Conservation (phyloP, 805 yeast species). For the Candida sanyiensis region DNA sequence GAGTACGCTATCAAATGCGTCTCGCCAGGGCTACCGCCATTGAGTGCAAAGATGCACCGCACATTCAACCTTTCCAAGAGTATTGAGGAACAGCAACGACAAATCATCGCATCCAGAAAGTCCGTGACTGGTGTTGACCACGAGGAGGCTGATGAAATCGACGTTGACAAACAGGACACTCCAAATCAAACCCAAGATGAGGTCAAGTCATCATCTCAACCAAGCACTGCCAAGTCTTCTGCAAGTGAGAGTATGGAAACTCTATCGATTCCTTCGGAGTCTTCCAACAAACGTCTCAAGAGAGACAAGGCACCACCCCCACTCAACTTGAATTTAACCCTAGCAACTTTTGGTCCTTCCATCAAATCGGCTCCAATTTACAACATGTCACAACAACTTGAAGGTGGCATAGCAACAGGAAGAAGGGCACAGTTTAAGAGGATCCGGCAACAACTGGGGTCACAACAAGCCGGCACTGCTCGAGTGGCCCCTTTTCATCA, state of each 20-base stretch:
- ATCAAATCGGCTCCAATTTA: conserved; percentile 32
- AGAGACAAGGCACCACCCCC: conserved; percentile 29
- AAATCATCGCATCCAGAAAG: conserved; percentile 23
- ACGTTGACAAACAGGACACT: conserved; percentile 7
- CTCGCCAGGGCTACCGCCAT: conserved; percentile 27
- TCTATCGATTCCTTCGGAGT: conserved; percentile 20
- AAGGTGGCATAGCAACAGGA: conserved; percentile 14
- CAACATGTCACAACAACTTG: conserved; percentile 11
- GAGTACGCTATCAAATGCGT: conserved; percentile 25
- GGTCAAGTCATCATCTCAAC: neutral
- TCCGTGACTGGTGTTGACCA: neutral
- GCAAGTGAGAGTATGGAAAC: conserved; percentile 14
- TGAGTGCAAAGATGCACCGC: conserved; percentile 25
- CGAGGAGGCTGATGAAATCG: neutral
- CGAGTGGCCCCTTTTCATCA: neutral
- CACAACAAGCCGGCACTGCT: no score
- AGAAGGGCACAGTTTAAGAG: conserved; percentile 12
- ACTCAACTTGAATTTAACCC: conserved; percentile 18
- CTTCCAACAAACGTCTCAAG: conserved; percentile 22
- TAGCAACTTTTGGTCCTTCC: conserved; percentile 19
- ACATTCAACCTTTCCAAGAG: conserved; percentile 23
- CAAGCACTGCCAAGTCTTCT: neutral
- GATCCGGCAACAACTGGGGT: neutral
- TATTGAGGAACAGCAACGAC: conserved; percentile 27
- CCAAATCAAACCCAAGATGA: conserved; percentile 10